Conservation (phyloP, 106 monocot species). For the Acorus gramineus region DNA sequence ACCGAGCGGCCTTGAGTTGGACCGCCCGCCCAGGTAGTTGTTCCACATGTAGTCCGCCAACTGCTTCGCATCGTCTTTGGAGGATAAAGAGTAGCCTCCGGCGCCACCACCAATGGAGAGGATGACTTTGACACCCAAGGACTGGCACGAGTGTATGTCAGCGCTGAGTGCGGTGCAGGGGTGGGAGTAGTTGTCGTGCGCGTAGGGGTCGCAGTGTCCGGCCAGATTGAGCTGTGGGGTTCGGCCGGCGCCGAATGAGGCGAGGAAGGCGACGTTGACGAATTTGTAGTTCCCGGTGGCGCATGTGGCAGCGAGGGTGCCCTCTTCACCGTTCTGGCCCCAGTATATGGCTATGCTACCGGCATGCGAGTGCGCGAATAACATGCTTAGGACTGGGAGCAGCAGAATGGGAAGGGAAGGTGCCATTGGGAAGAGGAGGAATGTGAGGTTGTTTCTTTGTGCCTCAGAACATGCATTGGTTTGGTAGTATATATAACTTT, state of each 20-base stretch:
- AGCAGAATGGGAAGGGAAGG: no score
- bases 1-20: slow-evolving; percentile 12
- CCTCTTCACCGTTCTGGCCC: slow-evolving; percentile 44
- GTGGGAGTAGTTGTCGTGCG: not conserved
- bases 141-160: slow-evolving; percentile 20
- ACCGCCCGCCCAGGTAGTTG: slow-evolving; percentile 19
- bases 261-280: slow-evolving; percentile 22
- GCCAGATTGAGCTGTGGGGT: slow-evolving; percentile 17
- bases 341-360: slow-evolving; percentile 41
- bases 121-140: slow-evolving; percentile 16
- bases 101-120: slow-evolving; percentile 27
- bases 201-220: slow-evolving; percentile 15
- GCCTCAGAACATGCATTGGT: no score
- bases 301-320: slow-evolving; percentile 28
- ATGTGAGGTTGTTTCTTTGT: no score
- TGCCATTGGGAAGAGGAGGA: no score
- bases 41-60: slow-evolving; percentile 17
- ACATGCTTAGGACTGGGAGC: no score
- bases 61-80: slow-evolving; percentile 11
- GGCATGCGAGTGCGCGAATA: not conserved
- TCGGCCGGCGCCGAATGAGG: slow-evolving; percentile 8
- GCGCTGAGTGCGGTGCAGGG: slow-evolving; percentile 10
- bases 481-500: no score
- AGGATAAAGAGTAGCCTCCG: slow-evolving; percentile 8
- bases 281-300: slow-evolving; percentile 36